Evolutionary conservation across 768 basidiomycete genomes (phyloP), one percentile per base, ranked within the genome.

Genomic region (Nevesoporus exiguus): DNA sequence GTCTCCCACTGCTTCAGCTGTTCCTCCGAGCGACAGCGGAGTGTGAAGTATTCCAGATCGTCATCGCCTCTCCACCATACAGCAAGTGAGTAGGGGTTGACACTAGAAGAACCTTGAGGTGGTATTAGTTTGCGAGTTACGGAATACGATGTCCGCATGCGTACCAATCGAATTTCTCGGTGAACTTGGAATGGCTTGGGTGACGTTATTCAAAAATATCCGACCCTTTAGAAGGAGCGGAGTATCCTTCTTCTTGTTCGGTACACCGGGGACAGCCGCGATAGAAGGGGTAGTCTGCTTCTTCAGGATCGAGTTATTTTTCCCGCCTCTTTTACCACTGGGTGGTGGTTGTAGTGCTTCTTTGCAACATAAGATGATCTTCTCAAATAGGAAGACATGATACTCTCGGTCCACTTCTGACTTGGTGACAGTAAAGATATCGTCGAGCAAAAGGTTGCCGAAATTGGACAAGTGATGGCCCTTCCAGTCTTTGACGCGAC

Each of bases 341-440:
- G 78, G 76, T 11, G 80, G 76, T 7, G 79, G 77, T 6, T 78
- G 77, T 15, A 78, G 66, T 7, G 88, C 87, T 70, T 98, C 97
- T 71, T 98, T 98, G 79, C 97, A 98, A 73, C 97, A 99, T 21
- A 98, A 81, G 60, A 99, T 93, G 71, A 99, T 99, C 76, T 93
- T 93, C 75, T 98, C 95, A 61, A 99, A 99, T 33, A 99, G 78
- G 80, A 98, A 99, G 54, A 99, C 95, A 62, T 96, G 93, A 65
- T 98, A 98, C 71, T 99, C 97, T 62, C 97, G 83, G 69, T 98
- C 94, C 64, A 94, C 90, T 55, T 95, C 94, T 46, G 88, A 90
- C 73, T 98, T 99, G 63, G 90, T 96, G 54, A 98, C 97, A 54
- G 87, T 84, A 71, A 98, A 98, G 52, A 93, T 82, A 68, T 98